These are phyloP conservation scores for Przewalskia tangutica DNA, from an alignment of 257 asterid species.

Conservation along the genomic window DNA sequence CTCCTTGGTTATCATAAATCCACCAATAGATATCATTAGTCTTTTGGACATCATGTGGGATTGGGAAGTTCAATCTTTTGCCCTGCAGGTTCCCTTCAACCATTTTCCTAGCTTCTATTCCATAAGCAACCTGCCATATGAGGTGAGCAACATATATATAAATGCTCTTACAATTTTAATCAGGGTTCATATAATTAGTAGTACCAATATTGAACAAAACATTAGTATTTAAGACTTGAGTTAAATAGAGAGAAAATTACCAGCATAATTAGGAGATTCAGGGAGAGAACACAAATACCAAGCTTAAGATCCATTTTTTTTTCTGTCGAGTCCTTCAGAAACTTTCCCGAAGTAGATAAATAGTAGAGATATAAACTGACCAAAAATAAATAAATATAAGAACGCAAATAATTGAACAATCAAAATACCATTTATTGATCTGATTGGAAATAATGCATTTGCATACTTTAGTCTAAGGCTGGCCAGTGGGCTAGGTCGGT, in stretches of 20 bases:
- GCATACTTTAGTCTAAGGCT: background rate
- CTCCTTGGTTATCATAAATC: background rate
- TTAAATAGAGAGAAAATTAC: constrained; percentile 11
- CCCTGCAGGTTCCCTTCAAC: background rate
- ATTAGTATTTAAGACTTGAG: background rate
- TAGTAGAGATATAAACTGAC: background rate
- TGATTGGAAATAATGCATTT: constrained; percentile 11
- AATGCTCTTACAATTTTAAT: background rate
- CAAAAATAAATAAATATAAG: background rate
- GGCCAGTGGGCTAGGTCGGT: too few relatives aligned
- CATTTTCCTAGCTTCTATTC: constrained; percentile 14
- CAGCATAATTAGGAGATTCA: constrained; percentile 31
- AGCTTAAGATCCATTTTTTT: constrained; percentile 28
- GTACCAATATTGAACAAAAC: background rate
- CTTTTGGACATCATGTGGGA: background rate
- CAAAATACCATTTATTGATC: background rate
- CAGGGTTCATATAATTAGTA: background rate
- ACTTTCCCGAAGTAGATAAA: background rate
- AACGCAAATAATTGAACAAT: background rate
- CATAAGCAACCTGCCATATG: constrained; percentile 26
- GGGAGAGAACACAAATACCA: constrained; percentile 12
- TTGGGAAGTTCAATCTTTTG: background rate
- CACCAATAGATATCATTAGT: background rate
- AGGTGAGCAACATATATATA: background rate
- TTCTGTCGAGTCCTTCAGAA: background rate